Evolutionary conservation across 2,329 filamentous ascomycete genomes (phyloP).

Genomic region (Diplodia corticola): DNA sequence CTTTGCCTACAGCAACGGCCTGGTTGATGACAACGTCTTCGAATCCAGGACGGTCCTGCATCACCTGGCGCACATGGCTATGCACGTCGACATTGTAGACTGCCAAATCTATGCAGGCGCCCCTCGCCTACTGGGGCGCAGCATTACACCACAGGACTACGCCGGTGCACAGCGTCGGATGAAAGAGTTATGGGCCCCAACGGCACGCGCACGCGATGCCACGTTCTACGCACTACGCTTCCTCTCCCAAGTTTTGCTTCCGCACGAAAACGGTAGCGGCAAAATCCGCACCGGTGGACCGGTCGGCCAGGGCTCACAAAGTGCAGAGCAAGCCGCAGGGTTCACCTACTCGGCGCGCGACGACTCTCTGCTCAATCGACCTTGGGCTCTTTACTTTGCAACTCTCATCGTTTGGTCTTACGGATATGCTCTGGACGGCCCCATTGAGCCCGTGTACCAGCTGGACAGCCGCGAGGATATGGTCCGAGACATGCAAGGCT

Average conservation of each 20-base stretch:
- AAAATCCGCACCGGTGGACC: background rate
- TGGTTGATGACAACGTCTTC: constrained; percentile 70
- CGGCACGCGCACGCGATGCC: constrained; percentile 83
- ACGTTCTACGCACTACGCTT: constrained; percentile 92
- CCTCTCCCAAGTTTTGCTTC: constrained; percentile 77
- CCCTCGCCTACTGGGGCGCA: constrained; percentile 78
- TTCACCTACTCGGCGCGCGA: constrained; percentile 75
- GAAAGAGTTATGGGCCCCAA: constrained; percentile 86
- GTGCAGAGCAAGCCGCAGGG: constrained; percentile 28
- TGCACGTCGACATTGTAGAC: constrained; percentile 96
- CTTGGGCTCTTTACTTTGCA: constrained; percentile 95
- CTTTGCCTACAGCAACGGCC: constrained; percentile 34
- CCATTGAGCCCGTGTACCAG: constrained; percentile 56
- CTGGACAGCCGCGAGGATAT: constrained; percentile 65
- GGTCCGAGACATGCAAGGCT: constrained; percentile 75
- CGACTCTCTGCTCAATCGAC: constrained; percentile 85
- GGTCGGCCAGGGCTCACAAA: constrained; percentile 29
- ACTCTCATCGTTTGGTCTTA: constrained; percentile 94
- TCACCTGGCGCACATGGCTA: constrained; percentile 94
- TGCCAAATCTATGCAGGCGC: constrained; percentile 94
- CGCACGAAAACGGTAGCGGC: constrained; percentile 48
- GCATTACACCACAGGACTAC: constrained; percentile 80
- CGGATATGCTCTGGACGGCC: constrained; percentile 84
- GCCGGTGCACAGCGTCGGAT: constrained; percentile 77
- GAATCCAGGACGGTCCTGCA: constrained; percentile 88